phyloP scores from a whole-genome alignment of 805 yeast species.

The Candida wancherniae region DNA sequence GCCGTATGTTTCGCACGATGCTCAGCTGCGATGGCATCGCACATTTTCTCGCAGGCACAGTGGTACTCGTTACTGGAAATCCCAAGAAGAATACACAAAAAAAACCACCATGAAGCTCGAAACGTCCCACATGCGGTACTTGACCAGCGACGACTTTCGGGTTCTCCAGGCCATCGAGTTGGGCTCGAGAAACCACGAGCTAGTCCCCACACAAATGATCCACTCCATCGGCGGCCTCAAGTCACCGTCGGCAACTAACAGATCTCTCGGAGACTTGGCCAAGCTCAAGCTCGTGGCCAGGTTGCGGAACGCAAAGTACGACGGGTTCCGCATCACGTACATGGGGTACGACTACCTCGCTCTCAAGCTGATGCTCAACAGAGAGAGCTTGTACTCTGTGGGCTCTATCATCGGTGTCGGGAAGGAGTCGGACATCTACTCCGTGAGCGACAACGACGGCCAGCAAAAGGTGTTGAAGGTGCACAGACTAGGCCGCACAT shows the following conservation, averaged over 20 bases:
- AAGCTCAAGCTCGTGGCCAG: constrained; percentile 74
- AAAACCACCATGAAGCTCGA: constrained; percentile 75
- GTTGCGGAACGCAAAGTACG: constrained; percentile 87
- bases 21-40: no score
- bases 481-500: constrained; percentile 90
- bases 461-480: constrained; percentile 71
- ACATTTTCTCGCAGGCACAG: no score
- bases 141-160: constrained; percentile 85
- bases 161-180: constrained; percentile 84
- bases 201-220: constrained; percentile 86
- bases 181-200: constrained; percentile 90
- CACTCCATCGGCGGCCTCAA: constrained; percentile 74
- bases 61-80: no score
- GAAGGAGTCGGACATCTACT: constrained; percentile 92
- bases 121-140: constrained; percentile 87
- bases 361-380: constrained; percentile 72
- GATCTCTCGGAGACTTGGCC: constrained; percentile 80
- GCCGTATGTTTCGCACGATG: no score
- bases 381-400: constrained; percentile 68
- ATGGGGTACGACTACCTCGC: constrained; percentile 93
- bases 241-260: constrained; percentile 69
- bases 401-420: constrained; percentile 94
- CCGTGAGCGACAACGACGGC: constrained; percentile 68
- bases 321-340: constrained; percentile 86
- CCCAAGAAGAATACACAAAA: no score